Conservation (phyloP, 164 flowering plant species). For the Kalanchoe fedtschenkoi region DNA sequence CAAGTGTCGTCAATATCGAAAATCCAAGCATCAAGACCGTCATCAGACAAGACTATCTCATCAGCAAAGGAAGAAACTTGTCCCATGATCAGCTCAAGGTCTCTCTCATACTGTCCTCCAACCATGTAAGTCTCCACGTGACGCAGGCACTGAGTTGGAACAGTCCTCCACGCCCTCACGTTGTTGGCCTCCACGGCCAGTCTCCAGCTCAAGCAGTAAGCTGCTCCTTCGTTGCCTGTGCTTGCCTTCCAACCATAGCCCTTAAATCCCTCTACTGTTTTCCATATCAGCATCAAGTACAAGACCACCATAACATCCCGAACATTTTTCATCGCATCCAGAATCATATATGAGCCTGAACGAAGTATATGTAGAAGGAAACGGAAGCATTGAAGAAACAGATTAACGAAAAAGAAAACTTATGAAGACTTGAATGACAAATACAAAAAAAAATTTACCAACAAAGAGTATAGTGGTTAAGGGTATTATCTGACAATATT, state of each 20-base stretch:
- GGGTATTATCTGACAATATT: no score
- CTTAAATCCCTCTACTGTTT: conserved; percentile 10
- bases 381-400: no score
- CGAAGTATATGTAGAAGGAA: neutral
- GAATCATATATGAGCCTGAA: neutral
- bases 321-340: neutral
- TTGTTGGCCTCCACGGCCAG: conserved; percentile 71
- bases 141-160: conserved; percentile 44
- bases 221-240: neutral
- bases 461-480: no score
- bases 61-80: conserved; percentile 30
- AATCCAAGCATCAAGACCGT: conserved; percentile 73
- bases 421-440: no score
- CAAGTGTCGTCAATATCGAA: conserved; percentile 85
- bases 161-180: conserved; percentile 53
- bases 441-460: no score
- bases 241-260: conserved; percentile 3
- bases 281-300: conserved; percentile 11
- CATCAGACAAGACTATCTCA: conserved; percentile 19
- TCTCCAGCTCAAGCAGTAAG: conserved; percentile 74
- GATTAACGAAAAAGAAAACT: no score
- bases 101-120: conserved; percentile 56
- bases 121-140: conserved; percentile 55
- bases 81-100: conserved; percentile 35
- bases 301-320: conserved; percentile 11